Evolutionary conservation across 768 basidiomycete species (phyloP), one percentile per base, ranked within the genome.

Genomic region (Naganishia randhawae): DNA sequence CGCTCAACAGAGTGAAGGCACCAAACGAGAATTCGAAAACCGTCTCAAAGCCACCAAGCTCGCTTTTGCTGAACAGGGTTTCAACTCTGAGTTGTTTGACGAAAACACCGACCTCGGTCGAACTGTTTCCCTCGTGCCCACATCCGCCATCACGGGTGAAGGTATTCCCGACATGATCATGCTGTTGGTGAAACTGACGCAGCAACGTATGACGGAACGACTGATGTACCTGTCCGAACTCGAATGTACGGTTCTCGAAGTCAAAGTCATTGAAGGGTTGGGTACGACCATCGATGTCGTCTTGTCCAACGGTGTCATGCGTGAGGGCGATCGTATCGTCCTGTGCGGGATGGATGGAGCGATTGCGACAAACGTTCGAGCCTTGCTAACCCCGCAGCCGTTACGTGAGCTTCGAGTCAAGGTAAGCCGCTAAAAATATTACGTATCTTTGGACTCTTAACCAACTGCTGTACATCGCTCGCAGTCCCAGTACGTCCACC

Each of bases 111-210:
- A 85, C 81, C 88, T 96, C 70, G 91, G 87, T 63, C 86, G 89
- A 69, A 94, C 92, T 73, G 93, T 99, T 69, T 98, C 95, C 1
- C 84, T 99, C 55, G 95, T 99, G 14, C 95, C 96, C 33, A 98
- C 95, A 5, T 98, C 96, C 65, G 96, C 96, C 37, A 87, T 96
- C 80, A 97, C 95, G 3, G 96, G 95, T 66, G 96, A 99, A 82
- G 96, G 96, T 79, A 85, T 99, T 13, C 96, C 96, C 32, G 96
- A 98, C 82, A 95, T 99, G 95, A 92, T 99, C 82, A 91, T 94
- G 91, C 85, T 99, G 31, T 87, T 99, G 76, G 86, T 97, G 81
- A 94, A 96, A 80, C 85, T 98, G 64, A 98, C 95, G 17, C 95
- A 98, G 80, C 89, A 96, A 82, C 87, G 96, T 69, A 96, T 98